Conservation (phyloP, 2,329 filamentous ascomycete species). For the Thielaviopsis musarum region DNA sequence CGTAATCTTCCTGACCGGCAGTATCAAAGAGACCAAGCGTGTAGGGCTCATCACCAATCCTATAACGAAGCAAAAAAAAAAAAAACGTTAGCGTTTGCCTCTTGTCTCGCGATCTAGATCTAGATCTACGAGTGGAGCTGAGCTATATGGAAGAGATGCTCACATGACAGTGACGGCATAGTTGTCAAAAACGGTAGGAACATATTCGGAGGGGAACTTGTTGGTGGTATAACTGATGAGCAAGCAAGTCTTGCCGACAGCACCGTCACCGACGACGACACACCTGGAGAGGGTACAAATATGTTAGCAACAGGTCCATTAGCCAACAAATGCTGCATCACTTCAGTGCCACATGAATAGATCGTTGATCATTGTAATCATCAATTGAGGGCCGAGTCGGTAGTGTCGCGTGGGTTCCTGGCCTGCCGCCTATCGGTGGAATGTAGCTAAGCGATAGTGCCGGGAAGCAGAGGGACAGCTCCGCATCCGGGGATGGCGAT, state of each 20-base stretch:
- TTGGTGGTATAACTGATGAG: slow-evolving; percentile 99
- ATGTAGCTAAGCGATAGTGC: not conserved
- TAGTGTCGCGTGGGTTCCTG: not conserved
- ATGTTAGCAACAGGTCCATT: not conserved
- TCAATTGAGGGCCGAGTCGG: not conserved
- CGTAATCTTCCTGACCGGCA: slow-evolving; percentile 98
- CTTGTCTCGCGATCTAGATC: no score
- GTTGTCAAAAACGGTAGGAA: slow-evolving; percentile 98
- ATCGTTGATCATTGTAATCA: not conserved
- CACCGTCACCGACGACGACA: slow-evolving; percentile 98
- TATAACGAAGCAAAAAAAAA: slow-evolving; percentile 22
- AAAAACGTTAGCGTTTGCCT: not conserved
- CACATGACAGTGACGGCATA: slow-evolving; percentile 99
- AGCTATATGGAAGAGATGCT: slow-evolving; percentile 27
- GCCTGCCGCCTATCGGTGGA: not conserved
- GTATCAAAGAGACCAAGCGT: slow-evolving; percentile 96
- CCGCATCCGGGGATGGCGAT: not conserved
- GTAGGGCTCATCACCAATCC: slow-evolving; percentile 98
- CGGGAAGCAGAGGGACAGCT: not conserved
- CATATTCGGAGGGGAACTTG: slow-evolving; percentile 99
- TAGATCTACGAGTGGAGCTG: not conserved
- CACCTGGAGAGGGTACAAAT: slow-evolving; percentile 41
- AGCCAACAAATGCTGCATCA: not conserved
- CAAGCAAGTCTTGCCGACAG: slow-evolving; percentile 96
- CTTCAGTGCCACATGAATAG: not conserved